Conservation (phyloP, 495 filamentous ascomycete genomes). For the Podospora australis region DNA sequence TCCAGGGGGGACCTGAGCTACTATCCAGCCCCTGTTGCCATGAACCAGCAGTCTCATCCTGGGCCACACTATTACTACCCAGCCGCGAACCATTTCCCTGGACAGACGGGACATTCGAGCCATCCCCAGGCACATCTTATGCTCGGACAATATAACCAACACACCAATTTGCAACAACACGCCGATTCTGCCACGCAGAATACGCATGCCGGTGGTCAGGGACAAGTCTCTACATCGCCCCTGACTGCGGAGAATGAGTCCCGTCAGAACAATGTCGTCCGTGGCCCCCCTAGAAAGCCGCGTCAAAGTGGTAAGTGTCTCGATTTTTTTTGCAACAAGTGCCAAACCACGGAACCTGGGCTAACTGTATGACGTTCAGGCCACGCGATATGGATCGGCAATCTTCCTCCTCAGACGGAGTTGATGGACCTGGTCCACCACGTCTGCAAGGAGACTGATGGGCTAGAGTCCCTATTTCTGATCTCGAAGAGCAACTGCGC, state of each 20-base stretch:
- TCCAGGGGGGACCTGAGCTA: constrained; percentile 30
- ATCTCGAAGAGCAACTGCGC: constrained; percentile 98
- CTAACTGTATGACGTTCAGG: constrained; percentile 40
- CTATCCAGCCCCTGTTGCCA: constrained; percentile 31
- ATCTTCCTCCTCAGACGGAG: constrained; percentile 74
- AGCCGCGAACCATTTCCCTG: constrained; percentile 23
- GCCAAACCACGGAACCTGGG: neutral
- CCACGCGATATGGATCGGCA: constrained; percentile 94
- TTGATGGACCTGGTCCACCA: constrained; percentile 82
- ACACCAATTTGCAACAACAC: constrained; percentile 4
- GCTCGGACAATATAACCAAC: constrained; percentile 24
- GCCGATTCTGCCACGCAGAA: constrained; percentile 10
- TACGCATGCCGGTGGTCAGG: constrained; percentile 8
- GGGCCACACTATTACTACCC: constrained; percentile 36
- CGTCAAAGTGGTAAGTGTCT: constrained; percentile 56
- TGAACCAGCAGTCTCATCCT: constrained; percentile 30
- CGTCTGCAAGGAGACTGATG: constrained; percentile 75
- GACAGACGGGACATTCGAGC: constrained; percentile 17
- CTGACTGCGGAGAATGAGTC: too few species aligned
- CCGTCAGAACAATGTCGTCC: constrained; percentile 47
- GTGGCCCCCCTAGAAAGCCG: constrained; percentile 88
- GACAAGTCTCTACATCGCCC: too few species aligned
- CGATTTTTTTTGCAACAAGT: neutral
- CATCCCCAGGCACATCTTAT: constrained; percentile 24
- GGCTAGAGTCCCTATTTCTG: constrained; percentile 85